A percentile compares a stretch with the other conserved stretches of the same genome.
phyloP scores from a whole-genome alignment of 1,284 basidiomycete species.

The Malassezia sympodialis region DNA sequence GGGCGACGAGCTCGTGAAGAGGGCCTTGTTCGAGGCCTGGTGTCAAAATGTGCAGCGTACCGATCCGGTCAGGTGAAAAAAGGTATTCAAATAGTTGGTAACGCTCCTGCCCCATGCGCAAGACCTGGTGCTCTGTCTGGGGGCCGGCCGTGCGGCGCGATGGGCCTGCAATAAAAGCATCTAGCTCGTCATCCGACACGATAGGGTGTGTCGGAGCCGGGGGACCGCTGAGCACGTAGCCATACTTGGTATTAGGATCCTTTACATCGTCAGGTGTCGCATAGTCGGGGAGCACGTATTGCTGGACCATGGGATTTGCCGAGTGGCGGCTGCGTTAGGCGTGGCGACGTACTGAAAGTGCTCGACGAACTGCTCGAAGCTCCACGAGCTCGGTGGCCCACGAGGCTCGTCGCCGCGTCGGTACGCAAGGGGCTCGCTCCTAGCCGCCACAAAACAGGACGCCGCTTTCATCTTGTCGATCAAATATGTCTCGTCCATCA shows the following conservation, averaged over 20 bases:
- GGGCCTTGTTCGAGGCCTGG: constrained; percentile 71
- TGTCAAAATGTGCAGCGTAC: constrained; percentile 49
- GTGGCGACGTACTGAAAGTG: constrained; percentile 57
- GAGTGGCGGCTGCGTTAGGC: constrained; percentile 3
- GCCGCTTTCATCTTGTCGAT: constrained; percentile 80
- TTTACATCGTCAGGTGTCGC: constrained; percentile 49
- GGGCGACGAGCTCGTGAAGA: constrained; percentile 63
- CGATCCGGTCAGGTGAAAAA: constrained; percentile 78
- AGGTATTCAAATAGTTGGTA: constrained; percentile 79
- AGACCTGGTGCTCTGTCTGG: constrained; percentile 60
- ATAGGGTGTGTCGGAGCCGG: background rate
- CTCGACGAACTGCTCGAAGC: constrained; percentile 53
- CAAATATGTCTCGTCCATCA: constrained; percentile 90
- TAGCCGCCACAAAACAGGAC: constrained; percentile 64
- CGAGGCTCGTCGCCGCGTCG: background rate
- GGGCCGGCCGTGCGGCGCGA: background rate
- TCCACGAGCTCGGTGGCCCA: constrained; percentile 17
- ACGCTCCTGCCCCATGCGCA: constrained; percentile 77
- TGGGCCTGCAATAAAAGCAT: constrained; percentile 22
- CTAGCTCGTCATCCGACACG: constrained; percentile 18
- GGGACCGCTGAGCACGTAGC: constrained; percentile 18
- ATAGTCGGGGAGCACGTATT: constrained; percentile 82
- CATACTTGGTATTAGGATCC: constrained; percentile 21
- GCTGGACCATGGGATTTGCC: constrained; percentile 63
- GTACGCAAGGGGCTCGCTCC: background rate